These are phyloP conservation scores for Fusarium torulosum DNA, from an alignment of 2,329 filamentous ascomycete species.

Conservation along the genomic window DNA sequence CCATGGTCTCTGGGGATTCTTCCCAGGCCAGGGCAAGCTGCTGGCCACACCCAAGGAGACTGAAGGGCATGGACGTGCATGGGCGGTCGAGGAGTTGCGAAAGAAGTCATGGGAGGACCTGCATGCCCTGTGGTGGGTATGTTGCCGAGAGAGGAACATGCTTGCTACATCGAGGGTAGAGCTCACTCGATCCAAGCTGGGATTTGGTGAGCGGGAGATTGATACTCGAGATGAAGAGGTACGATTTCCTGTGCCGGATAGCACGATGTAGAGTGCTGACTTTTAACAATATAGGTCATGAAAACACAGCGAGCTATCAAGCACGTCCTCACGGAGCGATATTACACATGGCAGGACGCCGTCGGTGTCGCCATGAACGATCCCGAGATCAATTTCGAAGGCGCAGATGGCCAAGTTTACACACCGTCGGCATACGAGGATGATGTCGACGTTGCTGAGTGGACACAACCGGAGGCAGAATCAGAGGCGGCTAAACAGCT, in stretches of 20 bases:
- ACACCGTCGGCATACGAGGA: slow-evolving; percentile 58
- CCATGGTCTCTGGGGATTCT: slow-evolving; percentile 95
- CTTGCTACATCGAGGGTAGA: slow-evolving; percentile 83
- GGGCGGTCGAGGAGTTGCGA: slow-evolving; percentile 87
- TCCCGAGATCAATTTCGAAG: slow-evolving; percentile 72
- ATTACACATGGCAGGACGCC: slow-evolving; percentile 88
- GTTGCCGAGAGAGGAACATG: slow-evolving; percentile 89
- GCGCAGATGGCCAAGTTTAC: slow-evolving; percentile 62
- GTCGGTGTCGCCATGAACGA: slow-evolving; percentile 73
- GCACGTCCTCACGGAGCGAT: slow-evolving; percentile 87
- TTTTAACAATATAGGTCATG: slow-evolving; percentile 67
- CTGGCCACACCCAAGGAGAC: slow-evolving; percentile 80
- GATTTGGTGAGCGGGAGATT: slow-evolving; percentile 79
- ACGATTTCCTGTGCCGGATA: slow-evolving; percentile 49
- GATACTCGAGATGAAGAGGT: slow-evolving; percentile 74
- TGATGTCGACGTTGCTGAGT: slow-evolving; percentile 46
- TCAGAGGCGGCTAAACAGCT: slow-evolving; percentile 30
- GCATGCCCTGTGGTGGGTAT: slow-evolving; percentile 94
- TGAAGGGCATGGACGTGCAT: slow-evolving; percentile 79
- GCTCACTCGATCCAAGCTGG: slow-evolving; percentile 73
- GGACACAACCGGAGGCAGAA: slow-evolving; percentile 44
- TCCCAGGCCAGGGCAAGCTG: slow-evolving; percentile 76
- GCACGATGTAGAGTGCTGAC: slow-evolving; percentile 23
- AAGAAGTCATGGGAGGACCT: slow-evolving; percentile 94
- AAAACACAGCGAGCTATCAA: slow-evolving; percentile 86